A percentile compares a stretch with the other conserved stretches of the same genome.
Conservation (phyloP, 2,329 filamentous ascomycete species). For the Elsinoe arachidis region DNA sequence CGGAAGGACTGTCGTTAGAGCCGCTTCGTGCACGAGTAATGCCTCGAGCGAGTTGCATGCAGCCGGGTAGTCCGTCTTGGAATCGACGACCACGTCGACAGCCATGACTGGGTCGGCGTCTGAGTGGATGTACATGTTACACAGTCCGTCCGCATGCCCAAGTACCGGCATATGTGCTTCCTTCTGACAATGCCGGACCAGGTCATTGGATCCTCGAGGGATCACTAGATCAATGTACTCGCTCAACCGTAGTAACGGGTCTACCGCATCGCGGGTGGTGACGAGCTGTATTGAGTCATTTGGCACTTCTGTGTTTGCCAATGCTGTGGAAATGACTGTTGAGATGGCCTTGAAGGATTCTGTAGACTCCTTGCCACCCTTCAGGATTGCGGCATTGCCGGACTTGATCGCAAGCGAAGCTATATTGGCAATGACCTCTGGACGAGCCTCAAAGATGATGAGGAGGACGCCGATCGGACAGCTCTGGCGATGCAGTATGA, state of each 20-base stretch:
- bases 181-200: constrained; percentile 82
- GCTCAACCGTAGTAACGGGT: constrained; percentile 77
- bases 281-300: constrained; percentile 87
- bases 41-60: constrained; percentile 95
- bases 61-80: constrained; percentile 89
- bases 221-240: constrained; percentile 90
- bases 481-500: constrained; percentile 77
- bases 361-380: constrained; percentile 92
- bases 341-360: constrained; percentile 93
- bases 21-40: constrained; percentile 69
- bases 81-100: constrained; percentile 70
- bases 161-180: constrained; percentile 91
- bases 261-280: constrained; percentile 82
- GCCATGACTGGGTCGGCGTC: constrained; percentile 68
- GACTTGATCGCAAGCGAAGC: constrained; percentile 93
- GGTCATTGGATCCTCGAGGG: constrained; percentile 79
- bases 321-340: constrained; percentile 68
- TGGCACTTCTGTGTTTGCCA: constrained; percentile 65
- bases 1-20: constrained; percentile 60
- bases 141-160: constrained; percentile 91
- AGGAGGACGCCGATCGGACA: constrained; percentile 96
- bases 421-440: constrained; percentile 97
- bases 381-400: constrained; percentile 91
- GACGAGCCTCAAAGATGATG: constrained; percentile 96
- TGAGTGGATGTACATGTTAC: constrained; percentile 72